phyloP scores from a whole-genome alignment of 2,329 filamentous ascomycete genomes.

The Apiospora phragmitis region DNA sequence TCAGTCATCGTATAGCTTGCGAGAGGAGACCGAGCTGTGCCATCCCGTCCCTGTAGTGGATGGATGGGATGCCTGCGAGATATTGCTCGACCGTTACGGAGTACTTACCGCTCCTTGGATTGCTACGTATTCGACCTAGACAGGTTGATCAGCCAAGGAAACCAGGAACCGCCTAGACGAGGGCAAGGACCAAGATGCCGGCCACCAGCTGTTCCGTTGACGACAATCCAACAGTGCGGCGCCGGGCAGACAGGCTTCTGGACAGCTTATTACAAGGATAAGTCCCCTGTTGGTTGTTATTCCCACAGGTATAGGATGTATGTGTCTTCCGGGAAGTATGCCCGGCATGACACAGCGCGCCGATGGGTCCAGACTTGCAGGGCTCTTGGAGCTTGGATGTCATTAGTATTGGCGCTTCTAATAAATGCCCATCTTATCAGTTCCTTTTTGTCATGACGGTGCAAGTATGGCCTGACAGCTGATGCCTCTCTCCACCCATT shows the following conservation, averaged over 20 bases:
- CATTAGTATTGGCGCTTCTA: not conserved
- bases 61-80: not conserved
- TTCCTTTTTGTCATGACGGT: not conserved
- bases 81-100: too few relatives aligned
- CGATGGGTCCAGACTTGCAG: not conserved
- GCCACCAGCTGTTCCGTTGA: not conserved
- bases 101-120: not conserved
- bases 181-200: not conserved
- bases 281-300: not conserved
- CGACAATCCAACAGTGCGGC: not conserved
- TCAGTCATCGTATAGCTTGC: not conserved
- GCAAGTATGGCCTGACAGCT: not conserved
- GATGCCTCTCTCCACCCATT: not conserved
- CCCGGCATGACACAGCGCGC: constrained; percentile 2
- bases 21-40: not conserved
- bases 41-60: not conserved
- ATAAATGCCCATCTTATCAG: not conserved
- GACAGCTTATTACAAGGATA: not conserved
- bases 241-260: not conserved
- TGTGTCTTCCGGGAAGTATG: not conserved
- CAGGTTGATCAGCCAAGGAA: not conserved
- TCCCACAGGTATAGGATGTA: not conserved
- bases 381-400: not conserved
- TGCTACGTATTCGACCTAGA: not conserved
- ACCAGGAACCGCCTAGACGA: not conserved